phyloP scores from a whole-genome alignment of 2,329 filamentous ascomycete genomes.

The Hypoxylon sp. region DNA sequence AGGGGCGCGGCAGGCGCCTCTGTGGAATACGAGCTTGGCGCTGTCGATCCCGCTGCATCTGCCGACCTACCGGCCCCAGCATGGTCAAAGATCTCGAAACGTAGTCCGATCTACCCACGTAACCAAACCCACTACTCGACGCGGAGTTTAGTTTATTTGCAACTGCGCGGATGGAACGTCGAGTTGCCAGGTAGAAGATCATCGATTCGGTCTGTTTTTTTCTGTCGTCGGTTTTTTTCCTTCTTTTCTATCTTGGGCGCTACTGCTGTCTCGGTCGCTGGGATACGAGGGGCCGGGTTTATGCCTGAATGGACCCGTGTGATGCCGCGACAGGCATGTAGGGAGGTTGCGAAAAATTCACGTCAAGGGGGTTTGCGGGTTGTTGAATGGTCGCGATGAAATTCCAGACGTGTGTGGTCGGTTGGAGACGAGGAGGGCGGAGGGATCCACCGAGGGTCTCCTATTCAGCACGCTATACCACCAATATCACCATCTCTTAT shows the following conservation, averaged over 20 bases:
- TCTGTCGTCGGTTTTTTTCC: neutral
- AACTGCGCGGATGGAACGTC: constrained; percentile 24
- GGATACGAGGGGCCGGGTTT: constrained; percentile 36
- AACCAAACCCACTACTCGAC: neutral
- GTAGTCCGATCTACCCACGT: constrained; percentile 5
- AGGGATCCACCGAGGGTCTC: neutral
- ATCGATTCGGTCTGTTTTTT: constrained; percentile 18
- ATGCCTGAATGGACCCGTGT: constrained; percentile 15
- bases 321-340: constrained; percentile 25
- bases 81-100: constrained; percentile 37
- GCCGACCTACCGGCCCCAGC: constrained; percentile 31
- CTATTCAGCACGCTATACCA: neutral
- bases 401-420: constrained; percentile 23
- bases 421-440: constrained; percentile 12
- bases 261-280: constrained; percentile 2
- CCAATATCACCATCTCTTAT: constrained; percentile 16
- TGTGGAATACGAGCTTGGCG: constrained; percentile 41
- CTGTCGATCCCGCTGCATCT: constrained; percentile 36
- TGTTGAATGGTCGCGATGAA: constrained; percentile 29
- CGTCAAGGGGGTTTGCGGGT: neutral
- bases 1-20: constrained; percentile 31
- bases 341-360: constrained; percentile 9
- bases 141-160: neutral
- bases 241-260: neutral
- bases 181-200: constrained; percentile 22